Percentiles rank a stretch among this genome's conserved stretches.
Conservation (phyloP, 1,139 yeast genomes). For the Pneumocystis carinii region DNA sequence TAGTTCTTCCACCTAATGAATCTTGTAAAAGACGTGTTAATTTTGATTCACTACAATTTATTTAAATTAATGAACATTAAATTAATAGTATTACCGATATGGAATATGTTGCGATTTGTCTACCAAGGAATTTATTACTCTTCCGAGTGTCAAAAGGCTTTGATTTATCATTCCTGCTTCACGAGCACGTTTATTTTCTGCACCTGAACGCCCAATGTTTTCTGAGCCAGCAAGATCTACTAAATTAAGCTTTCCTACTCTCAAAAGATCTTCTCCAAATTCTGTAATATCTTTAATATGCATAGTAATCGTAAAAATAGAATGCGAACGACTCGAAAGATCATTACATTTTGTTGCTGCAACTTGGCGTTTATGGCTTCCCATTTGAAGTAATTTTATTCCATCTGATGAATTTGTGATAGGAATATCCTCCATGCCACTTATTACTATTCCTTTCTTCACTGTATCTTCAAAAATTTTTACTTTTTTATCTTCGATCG, state of each 20-base stretch:
- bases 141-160: constrained; percentile 63
- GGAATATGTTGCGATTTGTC: constrained; percentile 57
- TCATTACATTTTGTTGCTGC: constrained; percentile 60
- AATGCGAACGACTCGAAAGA: constrained; percentile 59
- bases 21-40: constrained; percentile 66
- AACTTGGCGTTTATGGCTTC: constrained; percentile 42
- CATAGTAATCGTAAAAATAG: constrained; percentile 53
- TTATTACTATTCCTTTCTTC: constrained; percentile 27
- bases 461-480: constrained; percentile 32
- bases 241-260: constrained; percentile 49
- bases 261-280: constrained; percentile 25
- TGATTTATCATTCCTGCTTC: constrained; percentile 86
- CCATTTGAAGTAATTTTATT: constrained; percentile 33
- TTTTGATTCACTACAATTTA: constrained; percentile 40
- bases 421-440: constrained; percentile 37
- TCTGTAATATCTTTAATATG: constrained; percentile 32
- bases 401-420: constrained; percentile 30
- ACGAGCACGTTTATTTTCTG: constrained; percentile 59
- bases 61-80: background rate
- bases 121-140: constrained; percentile 64
- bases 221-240: constrained; percentile 88
- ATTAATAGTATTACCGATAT: constrained; percentile 31
- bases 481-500: constrained; percentile 26
- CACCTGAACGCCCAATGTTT: constrained; percentile 66
- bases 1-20: constrained; percentile 70